Conservation (phyloP, 2,329 filamentous ascomycete genomes). For the Trichoderma breve region DNA sequence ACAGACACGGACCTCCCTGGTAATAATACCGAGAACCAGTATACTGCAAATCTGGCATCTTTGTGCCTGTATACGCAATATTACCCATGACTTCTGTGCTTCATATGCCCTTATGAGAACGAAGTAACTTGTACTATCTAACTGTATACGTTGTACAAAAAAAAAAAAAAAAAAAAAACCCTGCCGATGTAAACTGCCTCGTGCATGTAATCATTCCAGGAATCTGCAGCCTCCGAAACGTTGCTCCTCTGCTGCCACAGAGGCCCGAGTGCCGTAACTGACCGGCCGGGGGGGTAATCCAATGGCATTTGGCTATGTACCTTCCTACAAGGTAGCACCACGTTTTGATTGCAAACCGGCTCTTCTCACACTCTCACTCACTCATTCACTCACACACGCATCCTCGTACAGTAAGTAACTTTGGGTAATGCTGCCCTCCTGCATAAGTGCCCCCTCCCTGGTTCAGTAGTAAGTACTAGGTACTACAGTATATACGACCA, state of each 20-base stretch:
- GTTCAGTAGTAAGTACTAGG: not conserved
- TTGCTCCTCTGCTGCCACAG: not conserved
- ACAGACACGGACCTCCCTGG: not conserved
- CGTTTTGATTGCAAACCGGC: not conserved
- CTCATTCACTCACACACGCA: not conserved
- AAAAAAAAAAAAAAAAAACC: not conserved
- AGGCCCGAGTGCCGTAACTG: not conserved
- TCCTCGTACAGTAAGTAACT: not conserved
- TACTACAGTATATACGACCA: too few relatives aligned
- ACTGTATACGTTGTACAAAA: not conserved
- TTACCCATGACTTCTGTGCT: not conserved
- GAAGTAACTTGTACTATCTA: not conserved
- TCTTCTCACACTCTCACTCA: not conserved
- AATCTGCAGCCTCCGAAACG: not conserved
- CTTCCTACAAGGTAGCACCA: not conserved
- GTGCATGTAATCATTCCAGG: not conserved
- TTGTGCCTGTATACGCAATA: too few relatives aligned
- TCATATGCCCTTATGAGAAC: not conserved
- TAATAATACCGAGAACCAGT: not conserved
- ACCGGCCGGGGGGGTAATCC: not conserved
- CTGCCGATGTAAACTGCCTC: not conserved
- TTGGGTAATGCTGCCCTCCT: not conserved
- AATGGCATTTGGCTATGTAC: not conserved
- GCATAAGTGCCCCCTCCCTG: not conserved
- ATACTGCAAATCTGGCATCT: not conserved